These are phyloP conservation scores for Eucalyptus leucophloia DNA, from an alignment of 345 rosid genomes.

Conservation along the genomic window DNA sequence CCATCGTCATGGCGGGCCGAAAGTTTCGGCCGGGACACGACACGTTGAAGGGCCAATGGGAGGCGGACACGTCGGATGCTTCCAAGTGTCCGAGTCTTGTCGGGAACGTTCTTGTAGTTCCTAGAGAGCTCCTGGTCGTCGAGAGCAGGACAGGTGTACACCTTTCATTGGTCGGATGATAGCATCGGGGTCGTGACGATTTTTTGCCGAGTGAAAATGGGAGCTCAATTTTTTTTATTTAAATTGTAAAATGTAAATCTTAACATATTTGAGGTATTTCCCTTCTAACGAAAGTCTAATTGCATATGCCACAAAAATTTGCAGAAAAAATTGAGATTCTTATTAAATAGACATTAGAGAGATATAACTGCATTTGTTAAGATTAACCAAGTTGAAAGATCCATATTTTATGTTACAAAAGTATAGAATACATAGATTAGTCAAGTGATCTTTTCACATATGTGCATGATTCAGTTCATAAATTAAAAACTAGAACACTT, in stretches of 20 bases:
- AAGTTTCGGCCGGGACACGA: background rate
- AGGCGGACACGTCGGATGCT: background rate
- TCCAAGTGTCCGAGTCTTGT: background rate
- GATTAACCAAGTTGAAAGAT: fast-evolving
- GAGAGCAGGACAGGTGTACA: background rate
- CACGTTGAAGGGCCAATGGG: background rate
- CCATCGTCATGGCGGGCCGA: background rate
- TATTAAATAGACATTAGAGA: background rate
- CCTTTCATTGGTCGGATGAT: background rate
- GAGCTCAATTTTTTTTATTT: no score
- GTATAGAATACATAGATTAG: background rate
- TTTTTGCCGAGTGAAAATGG: background rate
- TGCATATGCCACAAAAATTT: background rate
- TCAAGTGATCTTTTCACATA: background rate
- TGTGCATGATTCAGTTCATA: fast-evolving
- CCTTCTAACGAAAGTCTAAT: background rate
- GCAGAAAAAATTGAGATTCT: background rate
- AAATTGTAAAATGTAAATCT: background rate
- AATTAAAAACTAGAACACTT: background rate
- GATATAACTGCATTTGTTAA: fast-evolving
- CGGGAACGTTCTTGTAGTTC: background rate
- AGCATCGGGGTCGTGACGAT: fast-evolving
- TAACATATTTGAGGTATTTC: background rate
- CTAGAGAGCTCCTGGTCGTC: background rate
- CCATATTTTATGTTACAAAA: fast-evolving